phyloP scores from a whole-genome alignment of 148 eudicot species.

The Camellia sinensis region DNA sequence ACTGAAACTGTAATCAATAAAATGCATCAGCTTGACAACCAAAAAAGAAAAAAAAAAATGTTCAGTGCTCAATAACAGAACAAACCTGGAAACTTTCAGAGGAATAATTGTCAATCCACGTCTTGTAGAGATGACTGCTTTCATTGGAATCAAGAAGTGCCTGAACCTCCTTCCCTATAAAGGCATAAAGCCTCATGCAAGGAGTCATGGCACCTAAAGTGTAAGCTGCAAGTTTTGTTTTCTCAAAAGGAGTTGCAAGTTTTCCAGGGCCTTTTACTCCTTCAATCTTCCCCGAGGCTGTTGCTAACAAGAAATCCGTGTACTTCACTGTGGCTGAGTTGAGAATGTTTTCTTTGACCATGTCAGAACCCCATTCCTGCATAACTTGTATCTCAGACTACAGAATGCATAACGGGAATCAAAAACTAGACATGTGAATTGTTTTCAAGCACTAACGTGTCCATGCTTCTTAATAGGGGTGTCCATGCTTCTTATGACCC shows the following conservation, averaged over 20 bases:
- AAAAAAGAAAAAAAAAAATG: background rate
- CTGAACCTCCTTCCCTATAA: conserved; percentile 73
- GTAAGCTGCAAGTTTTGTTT: conserved; percentile 91
- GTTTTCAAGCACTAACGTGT: no score
- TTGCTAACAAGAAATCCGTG: conserved; percentile 81
- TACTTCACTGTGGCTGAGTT: conserved; percentile 75
- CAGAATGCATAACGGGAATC: background rate
- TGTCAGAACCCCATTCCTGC: conserved; percentile 80
- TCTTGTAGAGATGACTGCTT: conserved; percentile 63
- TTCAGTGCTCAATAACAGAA: conserved; percentile 24
- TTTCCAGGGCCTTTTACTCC: conserved; percentile 83
- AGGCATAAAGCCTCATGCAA: conserved; percentile 94
- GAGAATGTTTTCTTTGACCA: conserved; percentile 48
- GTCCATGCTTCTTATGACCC: no score
- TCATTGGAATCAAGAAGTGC: conserved; percentile 42
- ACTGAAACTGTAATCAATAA: conserved; percentile 1
- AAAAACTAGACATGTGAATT: no score
- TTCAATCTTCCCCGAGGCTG: conserved; percentile 91
- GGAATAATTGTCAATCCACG: conserved; percentile 78
- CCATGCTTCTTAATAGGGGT: no score
- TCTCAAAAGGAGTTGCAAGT: conserved; percentile 93
- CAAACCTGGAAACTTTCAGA: conserved; percentile 80
- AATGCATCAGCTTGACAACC: background rate
- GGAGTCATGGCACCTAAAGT: conserved; percentile 94
- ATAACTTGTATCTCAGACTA: conserved; percentile 15